Conservation (phyloP, 148 eudicot genomes). For the Hydrangea macrophylla region DNA sequence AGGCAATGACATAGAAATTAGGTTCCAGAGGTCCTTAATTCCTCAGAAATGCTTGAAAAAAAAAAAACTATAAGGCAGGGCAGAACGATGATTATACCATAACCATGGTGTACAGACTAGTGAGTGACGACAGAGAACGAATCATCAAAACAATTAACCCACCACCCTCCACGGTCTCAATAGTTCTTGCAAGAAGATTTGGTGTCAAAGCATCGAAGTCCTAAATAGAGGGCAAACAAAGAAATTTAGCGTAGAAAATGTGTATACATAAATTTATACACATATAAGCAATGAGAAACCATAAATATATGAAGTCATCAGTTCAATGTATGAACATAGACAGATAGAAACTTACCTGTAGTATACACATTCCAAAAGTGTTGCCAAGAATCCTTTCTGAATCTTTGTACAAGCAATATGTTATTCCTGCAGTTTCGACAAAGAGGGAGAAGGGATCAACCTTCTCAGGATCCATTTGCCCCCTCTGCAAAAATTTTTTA, state of each 20-base stretch:
- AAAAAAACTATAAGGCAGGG: background rate
- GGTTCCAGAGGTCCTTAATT: background rate
- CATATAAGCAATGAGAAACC: background rate
- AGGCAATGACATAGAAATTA: background rate
- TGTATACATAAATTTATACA: background rate
- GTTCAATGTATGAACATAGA: background rate
- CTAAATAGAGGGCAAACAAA: conserved; percentile 27
- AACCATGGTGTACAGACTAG: conserved; percentile 91
- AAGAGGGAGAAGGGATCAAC: conserved; percentile 78
- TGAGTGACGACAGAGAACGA: conserved; percentile 81
- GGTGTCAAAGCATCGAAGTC: conserved; percentile 99
- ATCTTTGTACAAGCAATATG: conserved; percentile 79
- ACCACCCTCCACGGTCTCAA: conserved; percentile 99
- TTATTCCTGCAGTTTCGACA: conserved; percentile 68
- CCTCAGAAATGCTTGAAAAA: background rate
- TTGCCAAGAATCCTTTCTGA: conserved; percentile 92
- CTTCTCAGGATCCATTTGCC: conserved; percentile 79
- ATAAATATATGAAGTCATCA: background rate
- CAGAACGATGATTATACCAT: conserved; percentile 51
- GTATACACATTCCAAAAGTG: conserved; percentile 94
- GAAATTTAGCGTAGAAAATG: background rate
- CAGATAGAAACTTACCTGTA: conserved; percentile 56
- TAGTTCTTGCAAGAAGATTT: conserved; percentile 89
- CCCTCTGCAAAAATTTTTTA: conserved; percentile 61
- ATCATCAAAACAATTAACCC: conserved; percentile 77